phyloP scores from a whole-genome alignment of 768 basidiomycete species.

The Kwoniella heveanensis region DNA sequence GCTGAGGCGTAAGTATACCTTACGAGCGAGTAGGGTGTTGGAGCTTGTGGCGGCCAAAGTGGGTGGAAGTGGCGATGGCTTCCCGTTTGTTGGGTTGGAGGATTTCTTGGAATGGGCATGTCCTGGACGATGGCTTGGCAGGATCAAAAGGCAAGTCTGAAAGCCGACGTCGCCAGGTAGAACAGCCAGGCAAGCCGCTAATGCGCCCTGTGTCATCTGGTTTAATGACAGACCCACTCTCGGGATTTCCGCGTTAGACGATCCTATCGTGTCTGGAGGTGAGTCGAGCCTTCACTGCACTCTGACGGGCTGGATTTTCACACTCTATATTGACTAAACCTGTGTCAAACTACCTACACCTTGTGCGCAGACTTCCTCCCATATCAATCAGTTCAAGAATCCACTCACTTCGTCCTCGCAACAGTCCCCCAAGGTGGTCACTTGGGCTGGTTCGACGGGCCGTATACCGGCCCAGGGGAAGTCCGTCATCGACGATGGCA shows the following conservation, averaged over 20 bases:
- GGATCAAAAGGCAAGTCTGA: constrained; percentile 19
- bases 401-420: constrained; percentile 29
- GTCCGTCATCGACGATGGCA: constrained; percentile 37
- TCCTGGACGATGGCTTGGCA: constrained; percentile 31
- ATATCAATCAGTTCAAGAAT: constrained; percentile 15
- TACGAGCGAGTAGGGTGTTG: constrained; percentile 28
- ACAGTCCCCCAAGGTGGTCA: constrained; percentile 32
- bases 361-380: constrained; percentile 22
- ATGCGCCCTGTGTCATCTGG: too few species aligned
- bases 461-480: constrained; percentile 14
- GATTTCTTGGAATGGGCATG: constrained; percentile 35
- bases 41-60: constrained; percentile 33
- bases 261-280: constrained; percentile 34
- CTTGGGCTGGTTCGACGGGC: constrained; percentile 37
- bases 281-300: background rate
- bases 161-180: too few species aligned
- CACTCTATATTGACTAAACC: too few species aligned
- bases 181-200: too few species aligned
- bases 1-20: constrained; percentile 11
- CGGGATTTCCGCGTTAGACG: constrained; percentile 31
- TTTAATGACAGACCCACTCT: constrained; percentile 20
- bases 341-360: too few species aligned
- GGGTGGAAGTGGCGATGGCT: constrained; percentile 27
- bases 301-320: background rate
- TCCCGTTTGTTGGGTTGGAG: constrained; percentile 29